phyloP scores from a whole-genome alignment of 139 green algal genomes.

The Chlamydomonas urium region DNA sequence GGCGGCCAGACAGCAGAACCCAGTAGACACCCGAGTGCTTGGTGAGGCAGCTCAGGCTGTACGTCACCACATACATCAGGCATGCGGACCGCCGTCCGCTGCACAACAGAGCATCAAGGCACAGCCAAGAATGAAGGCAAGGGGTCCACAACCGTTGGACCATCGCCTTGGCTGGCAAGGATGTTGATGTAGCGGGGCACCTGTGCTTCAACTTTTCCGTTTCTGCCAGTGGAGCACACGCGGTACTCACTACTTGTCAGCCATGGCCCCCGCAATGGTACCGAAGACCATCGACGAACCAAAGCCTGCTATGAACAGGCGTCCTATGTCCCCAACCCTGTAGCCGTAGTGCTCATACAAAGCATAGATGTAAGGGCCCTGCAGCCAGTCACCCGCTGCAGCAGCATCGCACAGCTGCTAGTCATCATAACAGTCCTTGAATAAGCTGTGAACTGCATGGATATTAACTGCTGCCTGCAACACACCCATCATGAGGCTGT shows the following conservation, averaged over 20 bases:
- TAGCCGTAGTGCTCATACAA: constrained; percentile 96
- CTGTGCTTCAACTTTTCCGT: too few relatives aligned
- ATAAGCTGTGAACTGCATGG: background rate
- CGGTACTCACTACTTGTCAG: constrained; percentile 88
- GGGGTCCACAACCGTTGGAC: too few relatives aligned
- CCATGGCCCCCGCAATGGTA: constrained; percentile 88
- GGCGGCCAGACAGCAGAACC: constrained; percentile 80
- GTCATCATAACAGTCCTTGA: too few relatives aligned
- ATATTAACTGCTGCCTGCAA: background rate
- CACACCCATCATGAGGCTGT: constrained; percentile 94
- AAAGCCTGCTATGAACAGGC: constrained; percentile 97
- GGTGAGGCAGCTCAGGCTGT: constrained; percentile 85
- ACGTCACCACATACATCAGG: constrained; percentile 81
- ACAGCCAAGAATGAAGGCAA: too few relatives aligned
- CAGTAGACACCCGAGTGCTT: constrained; percentile 90
- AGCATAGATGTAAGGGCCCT: constrained; percentile 96
- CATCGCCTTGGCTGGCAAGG: too few relatives aligned
- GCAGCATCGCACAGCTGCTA: background rate
- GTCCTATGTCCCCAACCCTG: constrained; percentile 78
- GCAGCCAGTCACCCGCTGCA: constrained; percentile 93
- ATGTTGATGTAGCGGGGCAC: too few relatives aligned
- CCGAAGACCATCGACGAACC: constrained; percentile 94
- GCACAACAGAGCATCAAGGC: constrained; percentile 16
- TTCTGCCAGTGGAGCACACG: too few relatives aligned
- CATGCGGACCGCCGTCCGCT: constrained; percentile 80